Percentiles rank a stretch among this genome's conserved stretches.
Evolutionary conservation across 352 stramenopile genomes (phyloP).

Genomic region (Globisporangium megalacanthum): DNA sequence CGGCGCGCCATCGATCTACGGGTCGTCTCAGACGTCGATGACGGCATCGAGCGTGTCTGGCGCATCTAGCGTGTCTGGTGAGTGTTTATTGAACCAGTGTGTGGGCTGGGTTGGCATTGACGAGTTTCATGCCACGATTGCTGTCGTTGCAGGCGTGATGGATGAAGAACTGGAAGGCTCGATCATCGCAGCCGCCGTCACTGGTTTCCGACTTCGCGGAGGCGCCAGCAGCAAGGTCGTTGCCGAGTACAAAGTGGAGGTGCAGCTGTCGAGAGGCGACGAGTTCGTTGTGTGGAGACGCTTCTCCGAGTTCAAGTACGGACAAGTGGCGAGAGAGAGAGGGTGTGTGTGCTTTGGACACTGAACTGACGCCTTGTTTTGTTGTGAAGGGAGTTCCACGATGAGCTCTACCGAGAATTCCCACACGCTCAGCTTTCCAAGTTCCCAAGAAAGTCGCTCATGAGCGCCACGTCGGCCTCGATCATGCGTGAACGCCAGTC

Average conservation of each 20-base stretch:
- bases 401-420: not conserved
- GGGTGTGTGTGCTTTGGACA: not conserved
- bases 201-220: not conserved
- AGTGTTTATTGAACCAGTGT: too few species aligned
- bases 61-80: not conserved
- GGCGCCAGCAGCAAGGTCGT: not conserved
- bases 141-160: not conserved
- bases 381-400: not conserved
- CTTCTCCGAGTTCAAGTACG: not conserved
- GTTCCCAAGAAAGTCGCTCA: not conserved
- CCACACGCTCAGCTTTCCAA: not conserved
- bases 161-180: not conserved
- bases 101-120: too few species aligned
- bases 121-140: not conserved
- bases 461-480: not conserved
- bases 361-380: not conserved
- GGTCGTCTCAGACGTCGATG: not conserved
- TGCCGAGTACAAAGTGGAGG: not conserved
- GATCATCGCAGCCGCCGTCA: not conserved
- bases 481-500: not conserved
- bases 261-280: not conserved
- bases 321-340: not conserved
- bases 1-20: not conserved
- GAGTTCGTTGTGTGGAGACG: not conserved
- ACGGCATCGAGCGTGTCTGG: too few species aligned